Base-by-base conservation (phyloP, 108 stramenopile species). In the Nitzschia palea region DNA sequence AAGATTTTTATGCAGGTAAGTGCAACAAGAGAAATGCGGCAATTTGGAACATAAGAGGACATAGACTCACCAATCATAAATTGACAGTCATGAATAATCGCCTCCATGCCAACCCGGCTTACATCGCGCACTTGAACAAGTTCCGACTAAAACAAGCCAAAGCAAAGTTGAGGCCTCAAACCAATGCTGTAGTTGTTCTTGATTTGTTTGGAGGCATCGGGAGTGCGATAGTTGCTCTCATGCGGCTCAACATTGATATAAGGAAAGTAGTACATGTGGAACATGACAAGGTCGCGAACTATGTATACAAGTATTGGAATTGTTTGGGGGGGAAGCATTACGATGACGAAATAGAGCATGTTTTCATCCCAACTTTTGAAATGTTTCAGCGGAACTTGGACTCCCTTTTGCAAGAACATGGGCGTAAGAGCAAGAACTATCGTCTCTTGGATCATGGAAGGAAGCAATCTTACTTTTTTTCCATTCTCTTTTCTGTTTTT, bases 181-280 rank as follows among this genome's bases (percentile, higher is more conserved):
- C 12, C 32, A n/a, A n/a, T n/a, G n/a, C n/a, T n/a, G 74, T 29
- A 22, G 53, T 40, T 35, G 65, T 78, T 0, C 18, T 78, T 2
- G 77, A 78, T 61, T 26, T 59, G 40, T 78, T 78, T 78, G 63
- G 54, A 20, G 77, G 77, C 25, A 58, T 78, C 51, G 77, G 77
- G 6, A 42, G 65, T 40, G 70, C 33, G 14, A 44, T 71, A 1
- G 69, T 78, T 0, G 40, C 28, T 20, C 35, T 78, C 36, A 78
- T 71, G 36, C 69, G 77, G 6, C 50, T 78, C 12, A 17, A 32
- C 8, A 59, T 78, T 66, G 57, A 20, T 1, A 78, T 78, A 35
- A 34, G 22, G 44, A 73, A 23, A 36, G 50, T 86, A 12, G 67
- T 86, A 35, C 79, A 80, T 56, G 81, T 82, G 1, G 85, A 86